phyloP scores from a whole-genome alignment of 2,329 filamentous ascomycete genomes.

The Teratosphaeria gauchensis region DNA sequence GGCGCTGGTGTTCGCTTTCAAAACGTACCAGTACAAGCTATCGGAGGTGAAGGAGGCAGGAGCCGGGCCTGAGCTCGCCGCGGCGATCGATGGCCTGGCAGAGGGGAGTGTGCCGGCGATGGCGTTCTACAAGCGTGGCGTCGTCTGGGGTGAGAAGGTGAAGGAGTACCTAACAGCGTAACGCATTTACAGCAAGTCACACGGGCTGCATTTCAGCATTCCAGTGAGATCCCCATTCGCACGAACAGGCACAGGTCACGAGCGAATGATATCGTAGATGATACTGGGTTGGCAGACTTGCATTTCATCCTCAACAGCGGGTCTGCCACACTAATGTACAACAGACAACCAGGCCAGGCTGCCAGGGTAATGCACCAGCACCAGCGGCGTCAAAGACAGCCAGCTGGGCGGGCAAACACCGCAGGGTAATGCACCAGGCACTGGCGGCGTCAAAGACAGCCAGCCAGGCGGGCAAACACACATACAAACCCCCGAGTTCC shows the following conservation, averaged over 20 bases:
- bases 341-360: neutral
- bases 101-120: conserved; percentile 49
- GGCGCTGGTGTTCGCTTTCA: conserved; percentile 52
- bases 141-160: conserved; percentile 48
- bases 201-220: neutral
- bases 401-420: neutral
- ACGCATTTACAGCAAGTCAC: neutral
- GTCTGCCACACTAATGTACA: neutral
- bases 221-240: neutral
- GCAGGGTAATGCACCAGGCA: neutral
- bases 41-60: conserved; percentile 48
- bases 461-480: neutral
- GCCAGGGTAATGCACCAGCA: neutral
- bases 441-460: neutral
- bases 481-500: too few species aligned
- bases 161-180: conserved; percentile 36
- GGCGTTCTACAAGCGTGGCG: conserved; percentile 48
- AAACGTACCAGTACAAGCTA: conserved; percentile 53
- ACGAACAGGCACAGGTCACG: neutral
- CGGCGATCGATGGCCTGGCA: conserved; percentile 51
- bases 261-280: neutral
- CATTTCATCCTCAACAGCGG: neutral
- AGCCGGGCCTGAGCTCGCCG: conserved; percentile 41
- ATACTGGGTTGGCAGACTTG: neutral
- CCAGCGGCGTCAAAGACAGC: neutral